These are phyloP conservation scores for Striga hermonthica DNA, from an alignment of 305 asterid genomes.

Conservation along the genomic window DNA sequence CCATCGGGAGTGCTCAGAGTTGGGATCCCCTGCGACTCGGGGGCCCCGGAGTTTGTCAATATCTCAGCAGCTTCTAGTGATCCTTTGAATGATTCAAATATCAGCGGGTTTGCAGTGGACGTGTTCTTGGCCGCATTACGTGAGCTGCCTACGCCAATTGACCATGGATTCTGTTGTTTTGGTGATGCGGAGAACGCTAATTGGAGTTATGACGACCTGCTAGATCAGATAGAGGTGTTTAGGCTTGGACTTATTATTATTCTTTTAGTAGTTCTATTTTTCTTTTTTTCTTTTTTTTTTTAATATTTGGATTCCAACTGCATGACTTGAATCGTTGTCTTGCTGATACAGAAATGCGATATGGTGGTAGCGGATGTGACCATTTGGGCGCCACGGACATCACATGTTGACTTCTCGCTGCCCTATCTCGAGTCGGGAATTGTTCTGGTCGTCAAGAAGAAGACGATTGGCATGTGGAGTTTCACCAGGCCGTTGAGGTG, in stretches of 20 bases:
- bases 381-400: slow-evolving; percentile 50
- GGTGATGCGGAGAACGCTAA: slow-evolving; percentile 19
- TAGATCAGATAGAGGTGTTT: slow-evolving; percentile 38
- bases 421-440: slow-evolving; percentile 63
- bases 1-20: too few relatives aligned
- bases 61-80: slow-evolving; percentile 32
- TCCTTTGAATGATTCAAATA: slow-evolving; percentile 30
- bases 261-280: not conserved
- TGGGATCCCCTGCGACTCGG: too few relatives aligned
- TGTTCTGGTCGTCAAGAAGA: slow-evolving; percentile 47
- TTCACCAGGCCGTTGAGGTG: slow-evolving; percentile 53
- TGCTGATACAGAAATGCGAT: slow-evolving; percentile 34
- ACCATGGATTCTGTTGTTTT: slow-evolving; percentile 29
- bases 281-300: not conserved
- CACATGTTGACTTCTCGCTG: slow-evolving; percentile 46
- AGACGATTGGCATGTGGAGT: slow-evolving; percentile 55
- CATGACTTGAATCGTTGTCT: too few relatives aligned
- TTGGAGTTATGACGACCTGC: slow-evolving; percentile 41
- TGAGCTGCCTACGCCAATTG: not conserved
- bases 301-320: too few relatives aligned
- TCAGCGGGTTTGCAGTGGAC: slow-evolving; percentile 18
- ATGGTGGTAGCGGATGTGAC: slow-evolving; percentile 58
- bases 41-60: too few relatives aligned
- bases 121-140: too few relatives aligned
- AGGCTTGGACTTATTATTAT: not conserved